Conservation (phyloP, 805 yeast species). For the Schizosaccharomyces osmophilus region DNA sequence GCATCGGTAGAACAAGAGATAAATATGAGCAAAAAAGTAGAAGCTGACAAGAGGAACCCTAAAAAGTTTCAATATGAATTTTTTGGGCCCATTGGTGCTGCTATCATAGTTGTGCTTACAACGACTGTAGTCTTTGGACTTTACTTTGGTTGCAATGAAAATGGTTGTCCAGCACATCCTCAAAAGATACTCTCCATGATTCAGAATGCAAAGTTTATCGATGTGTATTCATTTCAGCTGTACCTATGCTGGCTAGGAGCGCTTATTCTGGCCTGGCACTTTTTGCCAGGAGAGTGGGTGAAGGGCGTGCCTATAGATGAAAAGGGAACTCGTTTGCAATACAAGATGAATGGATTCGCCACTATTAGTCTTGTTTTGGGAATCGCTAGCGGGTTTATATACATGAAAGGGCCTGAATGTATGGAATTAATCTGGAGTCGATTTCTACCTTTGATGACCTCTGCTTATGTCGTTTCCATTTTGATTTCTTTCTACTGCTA, state of each 20-base stretch:
- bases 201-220: background rate
- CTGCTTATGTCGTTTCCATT: slow-evolving; percentile 40
- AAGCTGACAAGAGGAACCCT: background rate
- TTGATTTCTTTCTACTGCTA: slow-evolving; percentile 42
- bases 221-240: background rate
- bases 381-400: background rate
- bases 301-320: background rate
- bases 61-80: slow-evolving; percentile 26
- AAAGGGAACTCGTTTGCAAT: background rate
- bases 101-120: slow-evolving; percentile 33
- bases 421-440: slow-evolving; percentile 50
- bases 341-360: slow-evolving; percentile 2
- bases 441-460: slow-evolving; percentile 36
- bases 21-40: background rate
- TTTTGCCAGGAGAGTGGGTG: background rate
- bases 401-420: slow-evolving; percentile 19
- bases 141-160: slow-evolving; percentile 35
- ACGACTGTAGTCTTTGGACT: slow-evolving; percentile 37
- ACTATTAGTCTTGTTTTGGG: background rate
- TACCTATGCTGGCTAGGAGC: background rate
- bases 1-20: no score
- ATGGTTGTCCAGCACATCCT: slow-evolving; percentile 13
- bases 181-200: background rate
- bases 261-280: background rate
- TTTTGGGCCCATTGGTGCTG: slow-evolving; percentile 51